Evolutionary conservation across 225 moss, liverwort and hornwort genomes (phyloP), one percentile per base, ranked within the genome.

Genomic region (Antitrichia curtipendula): DNA sequence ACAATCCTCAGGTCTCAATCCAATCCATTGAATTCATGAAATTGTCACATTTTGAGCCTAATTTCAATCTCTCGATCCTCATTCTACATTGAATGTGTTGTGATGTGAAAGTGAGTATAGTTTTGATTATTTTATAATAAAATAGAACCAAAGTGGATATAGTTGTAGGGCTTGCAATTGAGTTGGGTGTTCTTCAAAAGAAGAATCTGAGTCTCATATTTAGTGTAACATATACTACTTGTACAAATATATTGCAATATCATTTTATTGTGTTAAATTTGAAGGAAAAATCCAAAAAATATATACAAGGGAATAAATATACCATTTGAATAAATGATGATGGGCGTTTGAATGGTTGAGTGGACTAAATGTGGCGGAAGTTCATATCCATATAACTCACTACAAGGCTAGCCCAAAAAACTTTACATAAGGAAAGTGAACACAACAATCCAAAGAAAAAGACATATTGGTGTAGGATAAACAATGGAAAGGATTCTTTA

Each of bases 161-260:
- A 50, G 5, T 22, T 34, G 14, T 22, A 36, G 3, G 22, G 3
- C 53, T 75, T 53, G 23, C 15, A 53, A 9, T 53, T 53, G 23
- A 76, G 0, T 36, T 53, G 14, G 0, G 1, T 53, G 4, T 10
- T 24, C 4, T 16, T 15, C 0, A 8, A 0, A n/a, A n/a, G 2
- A 65, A 50, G 8, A 62, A 50, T 50, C 1, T 82, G 2, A 49
- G 8, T 50, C n/a, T 50, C 0, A 0, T 65, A 27, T 49, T 36
- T 17, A 17, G 7, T 81, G 6, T 49, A 5, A 63, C 34, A 7
- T 34, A 34, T 81, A 2, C 4, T 22, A 15, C 3, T 81, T 81
- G 34, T 47, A 61, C 8, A 47, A 45, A 61, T 45, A 32, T 61
- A 22, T 23, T 80, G 32, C 45, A 34, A 80, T 62, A 16, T 16